Base-by-base conservation (phyloP, 306 rosid species). In the Astragalus membranaceus region DNA sequence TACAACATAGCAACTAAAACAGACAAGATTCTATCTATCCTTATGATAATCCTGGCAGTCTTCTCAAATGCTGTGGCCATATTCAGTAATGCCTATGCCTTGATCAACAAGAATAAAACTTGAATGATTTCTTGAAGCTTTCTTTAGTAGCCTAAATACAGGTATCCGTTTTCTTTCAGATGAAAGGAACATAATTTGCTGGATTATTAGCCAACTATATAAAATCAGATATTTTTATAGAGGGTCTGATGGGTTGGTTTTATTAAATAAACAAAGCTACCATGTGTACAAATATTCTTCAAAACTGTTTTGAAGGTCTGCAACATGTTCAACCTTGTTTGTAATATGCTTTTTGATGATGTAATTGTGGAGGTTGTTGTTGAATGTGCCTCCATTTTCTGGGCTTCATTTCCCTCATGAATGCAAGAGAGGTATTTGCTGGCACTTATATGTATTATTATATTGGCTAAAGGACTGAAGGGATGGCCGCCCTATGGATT, bases 11-110 rank as follows among this genome's bases (percentile, higher is more conserved):
- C 96, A 32, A 92, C 96, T 1, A 82, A 69, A 82, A 74, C 77
- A 69, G 96, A 92, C 81, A 92, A 83, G 82, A 80, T 85, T 65
- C 60, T 89, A 30, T 78, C 92, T 2, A 33, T 83, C 47, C n/a
- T 85, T 35, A 92, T 92, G 98, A 84, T 92, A 61, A 81, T 78
- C 17, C 82, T 92, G 7, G 92, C 96, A 26, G 90, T 89, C 49
- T 82, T 92, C 66, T 86, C 96, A 36, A 92, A 80, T 49, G 67
- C 43, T 48, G 80, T 92, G 80, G 98, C 98, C 66, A 87, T 92
- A 73, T 92, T 84, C 39, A 87, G 98, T 39, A 88, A 92, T 76
- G 90, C 96, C 72, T 79, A 75, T 83, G 74, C 86, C 50, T 61
- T 89, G 82, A 73, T 87, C 66, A 87, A 86, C 78, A 89, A 50